Evolutionary conservation across 352 stramenopile genomes (phyloP), one percentile per base, ranked within the genome.

Genomic region (Phytophthora citrophthora): DNA sequence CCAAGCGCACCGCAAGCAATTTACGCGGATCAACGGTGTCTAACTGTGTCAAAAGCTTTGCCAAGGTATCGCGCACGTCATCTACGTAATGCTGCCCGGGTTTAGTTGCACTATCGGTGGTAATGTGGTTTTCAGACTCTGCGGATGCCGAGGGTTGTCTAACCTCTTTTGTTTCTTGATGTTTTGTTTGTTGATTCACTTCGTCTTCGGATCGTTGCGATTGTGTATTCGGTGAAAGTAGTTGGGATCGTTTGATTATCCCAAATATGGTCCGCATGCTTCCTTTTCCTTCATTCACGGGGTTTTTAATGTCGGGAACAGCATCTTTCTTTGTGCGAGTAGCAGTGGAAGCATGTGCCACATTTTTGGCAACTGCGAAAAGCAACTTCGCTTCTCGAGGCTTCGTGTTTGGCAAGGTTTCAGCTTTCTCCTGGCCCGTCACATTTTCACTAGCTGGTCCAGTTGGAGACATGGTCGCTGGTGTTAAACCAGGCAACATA

Each of bases 1-100:
- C 86, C 12, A 94, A 60, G 2, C 83, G 77, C 23, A 94, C 83
- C 11, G 83, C 72, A 10, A 72, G 54, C 4, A 94, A 57, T 43
- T 92, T 94, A 23, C 74, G 74, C 2, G 76, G 68, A 56, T 94
- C 81, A 2, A 94, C 70, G 12, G 59, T 66, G 54, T 94, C 86
- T 18, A 94, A 66, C 5, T 79, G 70, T n/a, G 27, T 16, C 16
- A 93, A n/a, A 16, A 91, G 54, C 50, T 78, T 58, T 13, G 72
- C 63, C 18, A 93, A 61, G 8, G 63, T 86, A 23, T 70, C 46
- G 46, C 72, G 61, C 5, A 87, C 72, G 2, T 76, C 62, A 32
- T 84, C 71, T 10, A 87, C 74, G 24, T 81, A 77, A 41, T 16
- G 41, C 4, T 38, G 56, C 4, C 41, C 45, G 24, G 20, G 8